These are phyloP conservation scores for Serendipita sp. DNA, from an alignment of 768 basidiomycete genomes.

Conservation along the genomic window DNA sequence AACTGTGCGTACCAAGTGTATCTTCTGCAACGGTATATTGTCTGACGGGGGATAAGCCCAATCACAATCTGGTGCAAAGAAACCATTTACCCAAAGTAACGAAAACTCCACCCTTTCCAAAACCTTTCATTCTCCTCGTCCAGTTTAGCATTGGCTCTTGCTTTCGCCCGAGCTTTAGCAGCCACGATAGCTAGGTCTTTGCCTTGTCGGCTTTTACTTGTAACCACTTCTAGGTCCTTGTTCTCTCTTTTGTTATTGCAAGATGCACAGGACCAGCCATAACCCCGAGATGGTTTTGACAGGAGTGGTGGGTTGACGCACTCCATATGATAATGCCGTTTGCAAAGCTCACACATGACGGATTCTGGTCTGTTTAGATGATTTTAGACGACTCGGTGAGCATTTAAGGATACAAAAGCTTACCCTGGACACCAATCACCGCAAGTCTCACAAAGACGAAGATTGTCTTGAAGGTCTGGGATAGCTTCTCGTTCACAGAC, in stretches of 20 bases:
- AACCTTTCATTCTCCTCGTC: slow-evolving; percentile 64
- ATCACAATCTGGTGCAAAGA: neutral
- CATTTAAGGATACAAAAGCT: neutral
- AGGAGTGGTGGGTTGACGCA: slow-evolving; percentile 84
- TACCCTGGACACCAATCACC: slow-evolving; percentile 80
- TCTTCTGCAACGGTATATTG: slow-evolving; percentile 85
- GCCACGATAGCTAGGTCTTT: slow-evolving; percentile 45
- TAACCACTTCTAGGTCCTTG: slow-evolving; percentile 64
- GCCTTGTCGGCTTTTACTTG: slow-evolving; percentile 22
- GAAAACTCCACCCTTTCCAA: slow-evolving; percentile 84
- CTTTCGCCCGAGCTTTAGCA: slow-evolving; percentile 30
- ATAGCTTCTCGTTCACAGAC: slow-evolving; percentile 89
- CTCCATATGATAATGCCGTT: slow-evolving; percentile 84
- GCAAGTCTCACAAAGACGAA: slow-evolving; percentile 78
- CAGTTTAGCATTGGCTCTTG: slow-evolving; percentile 61
- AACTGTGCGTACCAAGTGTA: slow-evolving; percentile 47
- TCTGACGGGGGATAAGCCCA: slow-evolving; percentile 24
- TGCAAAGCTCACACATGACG: slow-evolving; percentile 82
- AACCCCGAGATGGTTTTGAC: slow-evolving; percentile 87
- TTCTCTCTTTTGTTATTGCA: slow-evolving; percentile 70
- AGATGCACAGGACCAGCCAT: slow-evolving; percentile 93
- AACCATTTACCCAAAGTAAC: slow-evolving; percentile 83
- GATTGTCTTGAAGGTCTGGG: slow-evolving; percentile 70
- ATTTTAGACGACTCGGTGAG: slow-evolving; percentile 3
- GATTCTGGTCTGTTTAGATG: slow-evolving; percentile 45